phyloP scores from a whole-genome alignment of 345 rosid species.

The Arabis hirsuta region DNA sequence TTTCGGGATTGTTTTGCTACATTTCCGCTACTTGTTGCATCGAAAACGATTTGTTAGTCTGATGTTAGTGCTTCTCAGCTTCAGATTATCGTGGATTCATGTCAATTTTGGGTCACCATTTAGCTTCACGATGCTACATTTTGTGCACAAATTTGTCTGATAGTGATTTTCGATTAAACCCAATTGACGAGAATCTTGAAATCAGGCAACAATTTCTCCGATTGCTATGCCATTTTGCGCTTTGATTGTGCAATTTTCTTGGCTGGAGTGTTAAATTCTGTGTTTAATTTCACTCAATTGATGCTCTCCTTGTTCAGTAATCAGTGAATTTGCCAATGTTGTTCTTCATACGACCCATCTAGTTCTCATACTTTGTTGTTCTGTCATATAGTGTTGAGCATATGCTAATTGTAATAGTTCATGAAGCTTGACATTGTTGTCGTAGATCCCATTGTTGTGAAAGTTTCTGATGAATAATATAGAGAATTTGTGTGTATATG shows the following conservation, averaged over 20 bases:
- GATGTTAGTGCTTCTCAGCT: conserved; percentile 6
- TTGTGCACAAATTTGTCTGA: conserved; percentile 9
- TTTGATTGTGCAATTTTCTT: conserved; percentile 7
- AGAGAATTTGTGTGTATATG: background rate
- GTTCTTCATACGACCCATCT: conserved; percentile 1
- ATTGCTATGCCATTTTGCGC: background rate
- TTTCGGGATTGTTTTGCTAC: background rate
- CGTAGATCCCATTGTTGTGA: conserved; percentile 6
- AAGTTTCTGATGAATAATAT: conserved; percentile 18
- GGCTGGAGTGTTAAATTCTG: background rate
- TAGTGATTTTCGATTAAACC: background rate
- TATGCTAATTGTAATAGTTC: conserved; percentile 6
- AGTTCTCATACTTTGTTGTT: background rate
- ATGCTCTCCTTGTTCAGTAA: conserved; percentile 4
- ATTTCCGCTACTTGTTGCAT: conserved; percentile 16
- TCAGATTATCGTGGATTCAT: conserved; percentile 12
- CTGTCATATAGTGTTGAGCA: conserved; percentile 8
- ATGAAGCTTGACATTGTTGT: background rate
- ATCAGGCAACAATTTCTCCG: conserved; percentile 19
- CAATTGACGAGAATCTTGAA: conserved; percentile 26
- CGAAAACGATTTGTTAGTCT: background rate
- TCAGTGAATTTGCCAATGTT: conserved; percentile 2
- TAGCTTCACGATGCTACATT: conserved; percentile 41
- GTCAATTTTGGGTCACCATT: conserved; percentile 1
- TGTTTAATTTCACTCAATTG: conserved; percentile 1